Conservation (phyloP, 2,329 filamentous ascomycete genomes). For the Diaporthe ilicicola region DNA sequence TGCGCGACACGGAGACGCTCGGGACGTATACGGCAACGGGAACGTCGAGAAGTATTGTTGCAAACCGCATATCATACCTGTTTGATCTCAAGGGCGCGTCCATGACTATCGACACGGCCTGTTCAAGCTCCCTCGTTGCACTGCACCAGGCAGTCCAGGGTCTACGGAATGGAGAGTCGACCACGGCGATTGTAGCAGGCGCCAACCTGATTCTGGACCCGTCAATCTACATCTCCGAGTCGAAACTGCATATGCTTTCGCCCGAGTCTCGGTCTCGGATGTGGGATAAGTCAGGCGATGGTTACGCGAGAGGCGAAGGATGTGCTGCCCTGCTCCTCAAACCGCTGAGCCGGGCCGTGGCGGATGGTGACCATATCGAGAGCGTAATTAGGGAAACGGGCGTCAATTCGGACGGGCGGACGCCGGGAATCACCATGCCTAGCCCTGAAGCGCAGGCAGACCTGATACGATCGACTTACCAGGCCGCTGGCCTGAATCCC, state of each 20-base stretch:
- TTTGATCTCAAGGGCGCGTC: slow-evolving; percentile 49
- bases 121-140: slow-evolving; percentile 48
- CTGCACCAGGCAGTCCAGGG: slow-evolving; percentile 48
- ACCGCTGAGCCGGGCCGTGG: slow-evolving; percentile 53
- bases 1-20: slow-evolving; percentile 32
- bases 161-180: slow-evolving; percentile 43
- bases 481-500: slow-evolving; percentile 35
- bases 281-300: slow-evolving; percentile 54
- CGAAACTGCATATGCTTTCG: slow-evolving; percentile 48
- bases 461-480: slow-evolving; percentile 49
- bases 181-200: slow-evolving; percentile 42
- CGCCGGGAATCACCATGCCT: slow-evolving; percentile 48
- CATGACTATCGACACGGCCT: slow-evolving; percentile 53
- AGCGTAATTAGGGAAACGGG: slow-evolving; percentile 52
- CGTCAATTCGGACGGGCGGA: slow-evolving; percentile 54
- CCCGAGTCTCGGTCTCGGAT: slow-evolving; percentile 49
- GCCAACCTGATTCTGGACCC: slow-evolving; percentile 44
- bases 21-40: slow-evolving; percentile 44
- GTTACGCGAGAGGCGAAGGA: slow-evolving; percentile 64
- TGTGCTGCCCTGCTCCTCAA: slow-evolving; percentile 57
- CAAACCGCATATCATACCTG: slow-evolving; percentile 48
- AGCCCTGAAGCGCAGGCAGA: slow-evolving; percentile 46
- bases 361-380: slow-evolving; percentile 51
- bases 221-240: slow-evolving; percentile 45
- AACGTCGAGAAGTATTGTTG: slow-evolving; percentile 40